phyloP scores from a whole-genome alignment of 2,329 filamentous ascomycete species.

The Monosporascus sp. region DNA sequence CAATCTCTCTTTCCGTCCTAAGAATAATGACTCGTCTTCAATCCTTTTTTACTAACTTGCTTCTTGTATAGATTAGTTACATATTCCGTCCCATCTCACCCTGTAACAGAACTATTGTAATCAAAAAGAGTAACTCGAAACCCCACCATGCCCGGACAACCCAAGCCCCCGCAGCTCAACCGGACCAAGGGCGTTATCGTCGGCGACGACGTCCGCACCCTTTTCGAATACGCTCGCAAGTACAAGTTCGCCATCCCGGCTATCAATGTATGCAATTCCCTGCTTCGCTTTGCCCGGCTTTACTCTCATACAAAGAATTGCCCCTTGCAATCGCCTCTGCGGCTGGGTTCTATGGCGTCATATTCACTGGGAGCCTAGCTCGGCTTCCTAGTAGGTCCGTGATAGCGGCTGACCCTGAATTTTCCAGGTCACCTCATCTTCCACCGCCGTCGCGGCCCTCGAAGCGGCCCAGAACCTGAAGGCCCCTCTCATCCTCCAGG shows the following conservation, averaged over 20 bases:
- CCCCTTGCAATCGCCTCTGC: too few relatives aligned
- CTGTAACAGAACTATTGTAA: not conserved
- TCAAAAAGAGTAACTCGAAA: not conserved
- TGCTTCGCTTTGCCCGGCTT: too few relatives aligned
- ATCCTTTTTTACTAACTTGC: not conserved
- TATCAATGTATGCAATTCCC: constrained; percentile 55
- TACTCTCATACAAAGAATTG: too few relatives aligned
- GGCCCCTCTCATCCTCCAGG: constrained; percentile 87
- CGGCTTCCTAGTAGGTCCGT: too few relatives aligned
- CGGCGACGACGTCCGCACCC: not conserved
- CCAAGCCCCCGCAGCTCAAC: not conserved
- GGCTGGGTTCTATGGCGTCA: too few relatives aligned
- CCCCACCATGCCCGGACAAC: not conserved
- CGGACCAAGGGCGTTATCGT: not conserved
- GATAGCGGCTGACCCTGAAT: too few relatives aligned
- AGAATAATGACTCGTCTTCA: not conserved
- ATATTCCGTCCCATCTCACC: not conserved
- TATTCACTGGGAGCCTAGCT: too few relatives aligned
- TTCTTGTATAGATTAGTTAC: not conserved
- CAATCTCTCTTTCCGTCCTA: not conserved
- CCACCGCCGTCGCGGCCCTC: constrained; percentile 77
- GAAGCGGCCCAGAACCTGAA: constrained; percentile 93
- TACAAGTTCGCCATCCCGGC: constrained; percentile 85
- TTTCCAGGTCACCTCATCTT: constrained; percentile 69
- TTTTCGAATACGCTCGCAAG: constrained; percentile 82